Evolutionary conservation across 768 basidiomycete genomes (phyloP), one percentile per base, ranked within the genome.

Genomic region (Phylloporus arenicola): DNA sequence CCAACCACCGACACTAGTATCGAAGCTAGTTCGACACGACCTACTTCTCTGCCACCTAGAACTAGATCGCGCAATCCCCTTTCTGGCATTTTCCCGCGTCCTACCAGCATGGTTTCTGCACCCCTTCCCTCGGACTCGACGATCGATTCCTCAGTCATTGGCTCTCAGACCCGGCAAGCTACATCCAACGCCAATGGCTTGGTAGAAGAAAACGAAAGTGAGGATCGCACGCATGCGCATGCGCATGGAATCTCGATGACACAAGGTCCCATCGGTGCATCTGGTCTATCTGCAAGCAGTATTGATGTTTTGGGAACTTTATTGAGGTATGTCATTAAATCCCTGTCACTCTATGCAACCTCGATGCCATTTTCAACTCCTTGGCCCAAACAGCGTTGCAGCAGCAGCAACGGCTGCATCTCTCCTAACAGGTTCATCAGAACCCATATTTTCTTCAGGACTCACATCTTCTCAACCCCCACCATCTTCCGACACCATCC

Each of bases 371-470:
- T 11, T 33, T 25, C 35, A 27, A n/a, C 20, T 17, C 17, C 20
- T 13, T 13, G 2, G 17, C 11, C 25, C 27, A 17, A 63, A 43
- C 54, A 88, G 90, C 58, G 90, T 92, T 29, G 90, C 90, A 4
- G 88, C 90, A n/a, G 87, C 90, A 10, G 90, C 90, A n/a, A 91
- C 89, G 1, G 89, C 90, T 2, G 88, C 87, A 8, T 92, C 90
- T 3, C 75, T 89, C 25, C 75, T 88, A n/a, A 83, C 84, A 1
- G 86, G 86, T 31, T 79, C 82, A 20, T 80, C 82, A 4, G 79
- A 84, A 43, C 76, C 81, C 11, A 77, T 88, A 39, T 75, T 85
- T 48, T 75, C 79, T 33, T 75, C 83, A 20, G 75, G 78, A 39
- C 72, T 83, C 46, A 70, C 77, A 27, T 67, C 76, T 45, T 64